Evolutionary conservation across 2,329 filamentous ascomycete genomes (phyloP).

Genomic region (Calycina marina): DNA sequence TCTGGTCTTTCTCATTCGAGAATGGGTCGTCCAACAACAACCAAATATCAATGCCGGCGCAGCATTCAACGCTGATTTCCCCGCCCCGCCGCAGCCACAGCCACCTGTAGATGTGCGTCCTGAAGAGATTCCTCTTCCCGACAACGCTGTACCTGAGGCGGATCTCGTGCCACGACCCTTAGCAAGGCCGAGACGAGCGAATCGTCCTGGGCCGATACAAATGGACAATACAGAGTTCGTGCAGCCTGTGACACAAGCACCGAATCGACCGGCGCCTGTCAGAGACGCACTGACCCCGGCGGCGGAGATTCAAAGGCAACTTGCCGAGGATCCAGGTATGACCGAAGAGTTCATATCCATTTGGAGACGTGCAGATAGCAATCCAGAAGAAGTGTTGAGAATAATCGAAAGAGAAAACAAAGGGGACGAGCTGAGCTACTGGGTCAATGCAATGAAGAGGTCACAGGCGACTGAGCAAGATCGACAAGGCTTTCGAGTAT

Average conservation of each 20-base stretch:
- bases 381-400: conserved; percentile 40
- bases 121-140: conserved; percentile 4
- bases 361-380: conserved; percentile 43
- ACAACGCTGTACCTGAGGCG: conserved; percentile 3
- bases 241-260: neutral
- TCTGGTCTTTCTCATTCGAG: conserved; percentile 86
- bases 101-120: conserved; percentile 1
- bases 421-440: conserved; percentile 42
- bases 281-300: conserved; percentile 16
- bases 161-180: conserved; percentile 11
- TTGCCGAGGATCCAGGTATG: conserved; percentile 17
- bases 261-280: conserved; percentile 8
- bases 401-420: conserved; percentile 48
- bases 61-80: conserved; percentile 38
- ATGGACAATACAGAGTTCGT: conserved; percentile 4
- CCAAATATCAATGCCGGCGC: conserved; percentile 74
- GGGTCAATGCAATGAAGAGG: conserved; percentile 37
- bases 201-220: conserved; percentile 1
- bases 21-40: conserved; percentile 98
- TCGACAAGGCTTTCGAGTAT: neutral
- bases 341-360: conserved; percentile 35
- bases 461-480: conserved; percentile 2
- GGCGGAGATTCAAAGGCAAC: conserved; percentile 16
- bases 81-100: conserved; percentile 25
- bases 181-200: conserved; percentile 13